Conservation (phyloP, 139 green algal species). For the Diplosphaera chodatii region DNA sequence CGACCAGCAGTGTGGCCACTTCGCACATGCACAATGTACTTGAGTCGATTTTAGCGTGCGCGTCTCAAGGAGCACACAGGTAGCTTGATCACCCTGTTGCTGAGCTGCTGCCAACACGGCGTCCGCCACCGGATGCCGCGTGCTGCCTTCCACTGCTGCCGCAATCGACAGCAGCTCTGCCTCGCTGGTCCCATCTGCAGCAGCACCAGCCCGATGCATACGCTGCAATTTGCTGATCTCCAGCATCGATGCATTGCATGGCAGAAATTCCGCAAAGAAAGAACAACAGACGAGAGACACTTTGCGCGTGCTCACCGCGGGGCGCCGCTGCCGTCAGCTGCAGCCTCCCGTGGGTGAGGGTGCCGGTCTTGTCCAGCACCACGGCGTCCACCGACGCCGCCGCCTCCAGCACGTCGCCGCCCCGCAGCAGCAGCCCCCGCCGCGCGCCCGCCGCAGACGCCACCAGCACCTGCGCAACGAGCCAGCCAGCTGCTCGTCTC, state of each 20-base stretch:
- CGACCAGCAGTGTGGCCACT: too few relatives aligned
- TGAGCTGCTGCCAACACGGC: constrained; percentile 57
- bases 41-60: too few relatives aligned
- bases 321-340: constrained; percentile 4
- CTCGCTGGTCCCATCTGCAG: constrained; percentile 28
- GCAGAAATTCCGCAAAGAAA: too few relatives aligned
- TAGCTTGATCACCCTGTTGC: too few relatives aligned
- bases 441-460: constrained; percentile 56
- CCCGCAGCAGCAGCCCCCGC: constrained; percentile 77
- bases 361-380: constrained; percentile 97
- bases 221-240: too few relatives aligned
- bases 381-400: constrained; percentile 58
- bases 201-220: constrained; percentile 14
- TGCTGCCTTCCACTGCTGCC: constrained; percentile 68
- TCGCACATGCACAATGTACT: too few relatives aligned
- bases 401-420: constrained; percentile 87
- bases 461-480: constrained; percentile 70
- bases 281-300: too few relatives aligned
- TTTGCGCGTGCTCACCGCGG: constrained; percentile 4
- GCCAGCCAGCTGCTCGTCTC: too few relatives aligned
- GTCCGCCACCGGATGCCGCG: constrained; percentile 77
- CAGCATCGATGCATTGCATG: constrained; percentile 2
- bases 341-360: constrained; percentile 70
- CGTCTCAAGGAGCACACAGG: too few relatives aligned
- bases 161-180: constrained; percentile 53